These are phyloP conservation scores for Pinguiococcus pyrenoidosus DNA, from an alignment of 108 stramenopile genomes.

Conservation along the genomic window DNA sequence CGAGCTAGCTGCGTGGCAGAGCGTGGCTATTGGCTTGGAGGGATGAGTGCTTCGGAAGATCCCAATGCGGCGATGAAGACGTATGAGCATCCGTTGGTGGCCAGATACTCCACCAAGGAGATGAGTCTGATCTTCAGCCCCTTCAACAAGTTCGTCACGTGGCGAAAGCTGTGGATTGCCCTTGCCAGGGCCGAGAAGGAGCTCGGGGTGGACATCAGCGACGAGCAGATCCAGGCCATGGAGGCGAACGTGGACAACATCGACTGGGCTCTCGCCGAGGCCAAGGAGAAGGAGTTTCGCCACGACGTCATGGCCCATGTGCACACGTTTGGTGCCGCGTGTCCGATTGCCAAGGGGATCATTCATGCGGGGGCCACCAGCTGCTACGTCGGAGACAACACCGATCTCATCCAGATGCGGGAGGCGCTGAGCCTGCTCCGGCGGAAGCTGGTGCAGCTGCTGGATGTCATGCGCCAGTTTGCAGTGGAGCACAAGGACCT, in stretches of 20 bases:
- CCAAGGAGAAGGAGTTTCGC: constrained; percentile 86
- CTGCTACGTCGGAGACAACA: constrained; percentile 93
- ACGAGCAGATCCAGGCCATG: constrained; percentile 83
- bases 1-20: too few relatives aligned
- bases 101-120: constrained; percentile 93
- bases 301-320: constrained; percentile 99
- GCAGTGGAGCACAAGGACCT: constrained; percentile 61
- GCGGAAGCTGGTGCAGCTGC: constrained; percentile 70
- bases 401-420: constrained; percentile 78
- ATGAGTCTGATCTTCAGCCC: constrained; percentile 94
- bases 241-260: constrained; percentile 61
- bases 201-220: constrained; percentile 66
- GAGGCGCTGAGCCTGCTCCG: constrained; percentile 65
- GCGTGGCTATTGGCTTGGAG: too few relatives aligned
- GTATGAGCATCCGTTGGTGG: too few relatives aligned
- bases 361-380: constrained; percentile 94
- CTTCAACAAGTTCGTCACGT: constrained; percentile 94
- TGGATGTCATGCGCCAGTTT: constrained; percentile 58
- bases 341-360: constrained; percentile 79
- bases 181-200: constrained; percentile 90
- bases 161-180: constrained; percentile 96
- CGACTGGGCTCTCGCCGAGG: constrained; percentile 75
- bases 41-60: too few relatives aligned
- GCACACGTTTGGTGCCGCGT: constrained; percentile 83
- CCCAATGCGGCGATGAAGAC: too few relatives aligned